Conservation (phyloP, 805 yeast genomes). For the Yamadazyma sp. region DNA sequence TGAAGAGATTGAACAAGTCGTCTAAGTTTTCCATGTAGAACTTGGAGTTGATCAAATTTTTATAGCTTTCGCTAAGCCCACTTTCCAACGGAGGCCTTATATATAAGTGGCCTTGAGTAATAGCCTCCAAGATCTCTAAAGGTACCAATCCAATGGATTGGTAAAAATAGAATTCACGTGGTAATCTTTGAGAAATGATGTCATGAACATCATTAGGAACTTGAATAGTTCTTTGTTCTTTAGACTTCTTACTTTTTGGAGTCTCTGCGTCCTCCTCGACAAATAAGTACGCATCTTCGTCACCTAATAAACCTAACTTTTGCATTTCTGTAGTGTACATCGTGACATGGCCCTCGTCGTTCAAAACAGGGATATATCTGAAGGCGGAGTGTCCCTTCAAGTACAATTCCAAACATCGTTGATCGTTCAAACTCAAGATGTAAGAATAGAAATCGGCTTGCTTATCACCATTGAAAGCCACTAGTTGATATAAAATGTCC, state of each 20-base stretch:
- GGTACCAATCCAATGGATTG: slow-evolving; percentile 74
- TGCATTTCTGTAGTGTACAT: slow-evolving; percentile 48
- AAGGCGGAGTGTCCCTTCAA: slow-evolving; percentile 69
- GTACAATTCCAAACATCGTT: slow-evolving; percentile 48
- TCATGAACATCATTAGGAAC: slow-evolving; percentile 82
- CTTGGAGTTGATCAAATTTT: slow-evolving; percentile 47
- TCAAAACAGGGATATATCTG: slow-evolving; percentile 72
- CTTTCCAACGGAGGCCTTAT: slow-evolving; percentile 71
- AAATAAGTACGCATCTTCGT: slow-evolving; percentile 16
- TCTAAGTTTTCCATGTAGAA: slow-evolving; percentile 53
- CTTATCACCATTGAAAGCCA: slow-evolving; percentile 23
- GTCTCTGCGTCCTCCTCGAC: neutral
- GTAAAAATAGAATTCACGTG: slow-evolving; percentile 82
- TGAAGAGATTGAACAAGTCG: slow-evolving; percentile 62
- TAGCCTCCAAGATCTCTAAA: slow-evolving; percentile 61
- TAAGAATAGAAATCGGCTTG: slow-evolving; percentile 42
- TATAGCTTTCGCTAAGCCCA: slow-evolving; percentile 57
- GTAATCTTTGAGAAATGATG: slow-evolving; percentile 78
- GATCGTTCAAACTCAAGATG: slow-evolving; percentile 47
- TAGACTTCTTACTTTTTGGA: neutral
- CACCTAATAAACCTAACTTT: slow-evolving; percentile 26
- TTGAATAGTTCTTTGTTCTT: slow-evolving; percentile 17
- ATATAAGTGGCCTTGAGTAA: slow-evolving; percentile 60
- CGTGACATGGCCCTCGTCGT: slow-evolving; percentile 65
- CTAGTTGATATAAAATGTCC: slow-evolving; percentile 38